These are phyloP conservation scores for Sisymbrium irio DNA, from an alignment of 345 rosid species.

Conservation along the genomic window DNA sequence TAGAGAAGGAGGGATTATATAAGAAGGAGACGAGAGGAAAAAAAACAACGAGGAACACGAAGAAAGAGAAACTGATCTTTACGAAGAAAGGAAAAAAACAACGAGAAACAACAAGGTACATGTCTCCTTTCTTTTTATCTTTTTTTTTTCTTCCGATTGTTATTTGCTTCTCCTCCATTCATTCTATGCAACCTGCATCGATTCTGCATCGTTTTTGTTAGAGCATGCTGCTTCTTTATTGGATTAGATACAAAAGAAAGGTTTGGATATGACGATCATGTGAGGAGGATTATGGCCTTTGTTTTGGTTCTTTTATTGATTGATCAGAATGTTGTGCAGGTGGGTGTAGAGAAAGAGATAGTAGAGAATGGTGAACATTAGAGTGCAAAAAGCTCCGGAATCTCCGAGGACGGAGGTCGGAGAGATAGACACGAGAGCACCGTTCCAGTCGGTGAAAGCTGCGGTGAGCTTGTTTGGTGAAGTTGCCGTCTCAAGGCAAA, in stretches of 20 bases:
- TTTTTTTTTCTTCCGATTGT: neutral
- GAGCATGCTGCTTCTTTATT: neutral
- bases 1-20: conserved; percentile 19
- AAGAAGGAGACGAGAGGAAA: conserved; percentile 19
- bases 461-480: conserved; percentile 87
- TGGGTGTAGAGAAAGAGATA: neutral
- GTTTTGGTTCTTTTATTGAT: neutral
- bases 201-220: neutral
- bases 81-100: neutral
- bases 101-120: conserved; percentile 18
- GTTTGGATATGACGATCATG: neutral
- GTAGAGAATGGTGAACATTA: conserved; percentile 49
- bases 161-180: neutral
- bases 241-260: neutral
- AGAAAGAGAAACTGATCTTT: conserved; percentile 5
- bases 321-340: conserved; percentile 4
- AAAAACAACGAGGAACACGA: conserved; percentile 1
- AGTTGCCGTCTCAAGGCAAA: conserved; percentile 50
- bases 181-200: neutral
- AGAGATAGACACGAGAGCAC: conserved; percentile 94
- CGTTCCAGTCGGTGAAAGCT: conserved; percentile 89
- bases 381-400: conserved; percentile 34
- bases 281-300: neutral
- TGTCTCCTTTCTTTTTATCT: conserved; percentile 2
- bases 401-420: conserved; percentile 80